These are phyloP conservation scores for Neopestalotiopsis clavispora DNA, from an alignment of 2,329 filamentous ascomycete species.

Conservation along the genomic window DNA sequence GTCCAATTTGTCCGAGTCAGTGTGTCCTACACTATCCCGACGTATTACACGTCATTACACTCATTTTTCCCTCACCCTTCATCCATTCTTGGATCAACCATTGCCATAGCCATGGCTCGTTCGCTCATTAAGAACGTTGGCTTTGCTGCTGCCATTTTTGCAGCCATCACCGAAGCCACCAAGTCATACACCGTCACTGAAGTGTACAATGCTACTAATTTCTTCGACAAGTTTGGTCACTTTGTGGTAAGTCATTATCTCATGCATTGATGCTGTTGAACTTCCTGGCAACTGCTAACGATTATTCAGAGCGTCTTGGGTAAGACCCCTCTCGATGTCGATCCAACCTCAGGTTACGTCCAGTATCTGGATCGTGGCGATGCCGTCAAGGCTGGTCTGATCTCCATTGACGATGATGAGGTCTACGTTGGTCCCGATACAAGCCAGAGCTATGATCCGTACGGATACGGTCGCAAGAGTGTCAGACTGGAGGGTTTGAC, in stretches of 20 bases:
- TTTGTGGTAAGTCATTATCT: constrained; percentile 35
- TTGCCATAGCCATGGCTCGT: constrained; percentile 43
- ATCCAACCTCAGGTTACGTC: constrained; percentile 59
- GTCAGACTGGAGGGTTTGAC: constrained; percentile 69
- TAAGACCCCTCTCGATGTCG: neutral
- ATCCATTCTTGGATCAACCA: constrained; percentile 31
- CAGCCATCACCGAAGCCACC: constrained; percentile 35
- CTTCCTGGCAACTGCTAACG: neutral
- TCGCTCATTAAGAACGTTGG: constrained; percentile 44
- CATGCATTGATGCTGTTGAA: neutral
- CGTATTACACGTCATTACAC: constrained; percentile 51
- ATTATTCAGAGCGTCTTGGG: neutral
- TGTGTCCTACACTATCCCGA: constrained; percentile 44
- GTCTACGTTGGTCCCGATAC: constrained; percentile 47
- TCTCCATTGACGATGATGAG: constrained; percentile 36
- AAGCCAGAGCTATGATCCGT: constrained; percentile 10
- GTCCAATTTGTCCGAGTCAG: constrained; percentile 32
- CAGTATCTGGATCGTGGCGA: constrained; percentile 48
- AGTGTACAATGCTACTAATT: constrained; percentile 47
- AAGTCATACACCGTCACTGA: constrained; percentile 45
- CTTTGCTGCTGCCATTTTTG: constrained; percentile 42
- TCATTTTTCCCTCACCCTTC: constrained; percentile 32
- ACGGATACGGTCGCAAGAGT: constrained; percentile 51
- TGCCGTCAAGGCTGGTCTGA: constrained; percentile 41
- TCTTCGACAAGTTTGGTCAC: constrained; percentile 54